Base-by-base conservation (phyloP, 225 moss, liverwort and hornwort genomes). In the Pseudisothecium myosuroides region DNA sequence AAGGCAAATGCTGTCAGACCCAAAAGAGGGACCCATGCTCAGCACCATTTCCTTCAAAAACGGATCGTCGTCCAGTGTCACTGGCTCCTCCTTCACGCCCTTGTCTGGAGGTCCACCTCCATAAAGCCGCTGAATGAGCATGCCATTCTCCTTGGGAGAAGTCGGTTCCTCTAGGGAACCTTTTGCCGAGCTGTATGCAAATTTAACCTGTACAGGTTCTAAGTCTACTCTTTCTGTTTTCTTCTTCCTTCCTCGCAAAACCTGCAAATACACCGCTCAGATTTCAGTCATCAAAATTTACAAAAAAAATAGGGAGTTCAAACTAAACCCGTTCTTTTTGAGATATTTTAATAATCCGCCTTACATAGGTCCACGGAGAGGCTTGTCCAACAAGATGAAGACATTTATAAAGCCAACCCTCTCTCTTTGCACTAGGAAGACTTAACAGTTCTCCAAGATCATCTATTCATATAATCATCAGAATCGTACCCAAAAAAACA, bases 31-130 rank as follows among this genome's bases (percentile, higher is more conserved):
- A 54, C 92, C 92, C 89, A 94, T 90, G 81, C 82, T 93, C 85
- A 90, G 76, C 82, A 92, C 80, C 84, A 94, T 92, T 41, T 94
- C 94, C 89, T 94, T 94, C 69, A 94, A 63, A 89, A 94, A 94
- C 5, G 91, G 89, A 86, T 94, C 92, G 31, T 92, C 89, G n/a
- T 94, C 89, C 39, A 90, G 55, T 63, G 78, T 81, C 32, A 6
- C 52, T 41, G 92, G 87, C 88, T 92, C 93, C 73, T 89, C 89
- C 90, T 94, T 94, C 65, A 91, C 79, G 21, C 28, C 22, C 61
- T 86, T 89, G 5, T 90, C 88, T 14, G 56, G 18, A 87, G 93
- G 85, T 55, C 93, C 93, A 62, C 93, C 94, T 88, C 93, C 94
- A 20, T 91, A 92, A 18, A 94, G 84, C 37, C 93, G 90, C 68